Evolutionary conservation across 495 filamentous ascomycete genomes (phyloP).

Genomic region (Coniosporium apollinis): DNA sequence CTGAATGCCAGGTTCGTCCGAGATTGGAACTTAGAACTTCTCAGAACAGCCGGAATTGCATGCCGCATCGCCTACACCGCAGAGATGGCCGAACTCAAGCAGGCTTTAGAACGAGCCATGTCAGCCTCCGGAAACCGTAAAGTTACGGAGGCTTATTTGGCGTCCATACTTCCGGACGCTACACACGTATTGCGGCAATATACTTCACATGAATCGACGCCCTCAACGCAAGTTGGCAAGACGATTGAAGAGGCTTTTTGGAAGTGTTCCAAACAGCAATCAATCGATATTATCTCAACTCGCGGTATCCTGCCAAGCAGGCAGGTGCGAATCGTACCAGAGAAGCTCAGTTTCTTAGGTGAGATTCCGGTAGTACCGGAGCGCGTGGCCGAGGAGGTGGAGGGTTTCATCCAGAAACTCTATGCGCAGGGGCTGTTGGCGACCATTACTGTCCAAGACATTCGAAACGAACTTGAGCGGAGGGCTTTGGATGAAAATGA

Average conservation of each 20-base stretch:
- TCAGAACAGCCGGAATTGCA: conserved; percentile 78
- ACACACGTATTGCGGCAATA: conserved; percentile 68
- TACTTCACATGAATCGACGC: conserved; percentile 74
- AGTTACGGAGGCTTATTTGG: not conserved
- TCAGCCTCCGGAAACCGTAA: conserved; percentile 15
- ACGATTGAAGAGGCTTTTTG: conserved; percentile 90
- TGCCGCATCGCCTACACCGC: conserved; percentile 70
- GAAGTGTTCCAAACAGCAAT: conserved; percentile 64
- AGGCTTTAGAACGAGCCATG: conserved; percentile 23
- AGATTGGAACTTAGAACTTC: conserved; percentile 92
- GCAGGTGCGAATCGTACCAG: conserved; percentile 59
- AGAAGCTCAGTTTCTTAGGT: conserved; percentile 75
- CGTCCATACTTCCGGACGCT: conserved; percentile 53
- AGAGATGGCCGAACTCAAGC: conserved; percentile 64
- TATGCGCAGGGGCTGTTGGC: conserved; percentile 64
- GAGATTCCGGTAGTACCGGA: conserved; percentile 78
- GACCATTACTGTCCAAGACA: conserved; percentile 72
- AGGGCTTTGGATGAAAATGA: conserved; percentile 62
- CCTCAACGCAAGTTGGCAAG: conserved; percentile 58
- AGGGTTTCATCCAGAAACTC: conserved; percentile 58
- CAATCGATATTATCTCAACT: conserved; percentile 76
- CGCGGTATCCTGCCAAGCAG: conserved; percentile 65
- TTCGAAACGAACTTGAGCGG: conserved; percentile 58
- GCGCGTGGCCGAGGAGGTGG: conserved; percentile 42
- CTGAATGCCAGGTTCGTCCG: conserved; percentile 87